A percentile compares a stretch with the other conserved stretches of the same genome.
phyloP scores from a whole-genome alignment of 768 basidiomycete species.

The Phlebiopsis flavidoalba region DNA sequence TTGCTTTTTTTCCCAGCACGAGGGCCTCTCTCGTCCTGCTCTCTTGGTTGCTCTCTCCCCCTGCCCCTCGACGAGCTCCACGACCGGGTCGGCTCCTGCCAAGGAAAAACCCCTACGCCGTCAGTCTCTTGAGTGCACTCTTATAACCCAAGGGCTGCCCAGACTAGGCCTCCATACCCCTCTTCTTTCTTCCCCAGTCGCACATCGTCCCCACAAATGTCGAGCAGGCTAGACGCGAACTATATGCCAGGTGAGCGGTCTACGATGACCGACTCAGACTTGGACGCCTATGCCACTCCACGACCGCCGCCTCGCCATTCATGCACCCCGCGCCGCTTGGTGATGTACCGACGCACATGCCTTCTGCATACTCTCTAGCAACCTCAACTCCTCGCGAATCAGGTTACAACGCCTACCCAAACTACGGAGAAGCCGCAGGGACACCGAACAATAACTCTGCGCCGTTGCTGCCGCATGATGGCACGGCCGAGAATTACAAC shows the following conservation, averaged over 20 bases:
- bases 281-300: neutral
- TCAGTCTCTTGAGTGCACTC: neutral
- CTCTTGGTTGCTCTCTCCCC: neutral
- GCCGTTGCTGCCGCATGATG: neutral
- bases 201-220: neutral
- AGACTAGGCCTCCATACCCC: neutral
- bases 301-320: neutral
- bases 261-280: neutral
- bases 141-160: neutral
- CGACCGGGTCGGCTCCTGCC: neutral
- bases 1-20: neutral
- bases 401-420: neutral
- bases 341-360: neutral
- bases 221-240: neutral
- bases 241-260: neutral
- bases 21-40: neutral
- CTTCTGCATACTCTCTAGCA: neutral
- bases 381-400: neutral
- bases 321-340: constrained; percentile 1
- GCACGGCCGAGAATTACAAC: neutral
- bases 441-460: constrained; percentile 10
- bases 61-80: neutral
- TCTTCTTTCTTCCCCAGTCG: neutral
- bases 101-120: neutral
- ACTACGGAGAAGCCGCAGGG: neutral